Conservation (phyloP, 2,329 filamentous ascomycete genomes). For the Monosporascus sp. region DNA sequence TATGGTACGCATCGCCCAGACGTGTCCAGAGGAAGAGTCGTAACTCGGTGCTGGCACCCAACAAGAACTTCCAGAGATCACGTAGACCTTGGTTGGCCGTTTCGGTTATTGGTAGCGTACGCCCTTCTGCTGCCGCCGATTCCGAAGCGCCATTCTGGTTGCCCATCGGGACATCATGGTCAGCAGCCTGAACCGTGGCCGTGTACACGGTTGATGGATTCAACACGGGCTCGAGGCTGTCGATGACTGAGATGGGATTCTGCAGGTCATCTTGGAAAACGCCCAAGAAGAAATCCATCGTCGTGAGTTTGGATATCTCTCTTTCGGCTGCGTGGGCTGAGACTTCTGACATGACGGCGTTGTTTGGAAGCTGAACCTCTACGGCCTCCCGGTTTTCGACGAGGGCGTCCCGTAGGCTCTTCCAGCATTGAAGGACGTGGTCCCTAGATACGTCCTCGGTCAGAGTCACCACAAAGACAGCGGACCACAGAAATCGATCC, state of each 20-base stretch:
- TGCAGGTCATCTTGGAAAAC: slow-evolving; percentile 80
- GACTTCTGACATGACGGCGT: slow-evolving; percentile 80
- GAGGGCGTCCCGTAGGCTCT: slow-evolving; percentile 49
- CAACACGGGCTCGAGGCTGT: slow-evolving; percentile 85
- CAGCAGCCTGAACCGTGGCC: slow-evolving; percentile 11
- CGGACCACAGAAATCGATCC: slow-evolving; percentile 53
- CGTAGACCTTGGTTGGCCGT: slow-evolving; percentile 53
- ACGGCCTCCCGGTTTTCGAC: slow-evolving; percentile 30
- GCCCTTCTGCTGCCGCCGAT: slow-evolving; percentile 10
- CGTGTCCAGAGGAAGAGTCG: slow-evolving; percentile 85
- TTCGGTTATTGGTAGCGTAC: slow-evolving; percentile 40
- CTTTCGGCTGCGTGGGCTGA: slow-evolving; percentile 79
- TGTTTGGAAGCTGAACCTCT: slow-evolving; percentile 68
- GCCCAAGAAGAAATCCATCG: slow-evolving; percentile 91
- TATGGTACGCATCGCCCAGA: slow-evolving; percentile 81
- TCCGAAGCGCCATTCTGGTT: slow-evolving; percentile 7
- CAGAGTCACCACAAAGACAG: slow-evolving; percentile 47
- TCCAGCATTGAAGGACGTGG: slow-evolving; percentile 54
- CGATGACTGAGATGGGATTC: slow-evolving; percentile 79
- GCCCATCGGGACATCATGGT: slow-evolving; percentile 11
- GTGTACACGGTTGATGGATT: slow-evolving; percentile 60
- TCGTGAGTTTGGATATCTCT: slow-evolving; percentile 87
- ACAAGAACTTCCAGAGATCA: slow-evolving; percentile 81
- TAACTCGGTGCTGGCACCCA: slow-evolving; percentile 74
- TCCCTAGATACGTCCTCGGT: slow-evolving; percentile 49